Evolutionary conservation across 108 stramenopile species (phyloP), one percentile per base, ranked within the genome.

Genomic region (Schizochytrium sp.): DNA sequence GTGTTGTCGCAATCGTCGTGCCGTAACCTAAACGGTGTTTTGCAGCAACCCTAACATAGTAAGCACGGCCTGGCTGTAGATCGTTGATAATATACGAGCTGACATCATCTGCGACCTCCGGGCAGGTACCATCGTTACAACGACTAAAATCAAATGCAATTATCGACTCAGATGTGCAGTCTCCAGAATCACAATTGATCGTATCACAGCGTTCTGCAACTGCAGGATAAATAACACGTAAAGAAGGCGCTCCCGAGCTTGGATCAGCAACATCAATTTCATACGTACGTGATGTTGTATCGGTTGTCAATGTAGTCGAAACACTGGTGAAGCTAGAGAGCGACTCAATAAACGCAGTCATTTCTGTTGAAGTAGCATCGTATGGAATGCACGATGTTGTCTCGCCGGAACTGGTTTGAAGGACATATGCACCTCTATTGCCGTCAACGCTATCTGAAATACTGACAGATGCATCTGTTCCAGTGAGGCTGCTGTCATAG

Each of bases 321-420:
- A 83, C 76, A 7, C 50, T 83, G 50, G 53, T 55, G 56, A 95
- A 72, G 72, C 93, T 92, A 3, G 72, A 45, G 13, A 93, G 91
- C 47, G 49, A 87, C 61, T 94, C 93, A 19, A 95, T 38, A 40
- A 90, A 88, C 2, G 58, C 46, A 88, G 93, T 61, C 72, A 95
- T 89, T 55, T 93, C 90, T 3, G 53, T 76, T 38, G 93, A 94
- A 72, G 89, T 91, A 4, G 93, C 92, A 93, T 94, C 90, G 94
- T 94, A 95, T 44, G 91, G 87, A 46, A 95, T 93, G 69, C 95
- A 95, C 8, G 87, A 88, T n/a, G 94, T 94, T 87, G 91, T n/a
- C 49, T 10, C 59, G 57, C 72, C 61, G 64, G 40, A 89, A 55
- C 50, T n/a, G 17, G 76, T 55, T 42, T 55, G 47, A n/a, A 83